phyloP scores from a whole-genome alignment of 441 rosid genomes.

The Euphorbia corollata region DNA sequence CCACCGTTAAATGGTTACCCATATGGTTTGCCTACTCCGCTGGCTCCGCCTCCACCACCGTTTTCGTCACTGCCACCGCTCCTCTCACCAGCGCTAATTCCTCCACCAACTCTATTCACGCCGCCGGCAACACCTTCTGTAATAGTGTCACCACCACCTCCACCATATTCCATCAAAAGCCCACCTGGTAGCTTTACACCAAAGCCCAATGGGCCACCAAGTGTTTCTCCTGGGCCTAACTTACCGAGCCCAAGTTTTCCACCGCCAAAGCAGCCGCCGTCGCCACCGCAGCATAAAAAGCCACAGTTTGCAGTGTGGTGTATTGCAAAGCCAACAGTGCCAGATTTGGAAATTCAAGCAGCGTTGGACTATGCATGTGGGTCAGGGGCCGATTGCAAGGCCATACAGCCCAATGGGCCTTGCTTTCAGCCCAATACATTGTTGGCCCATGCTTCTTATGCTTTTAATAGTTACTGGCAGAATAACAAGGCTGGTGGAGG shows the following conservation, averaged over 20 bases:
- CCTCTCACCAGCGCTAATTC: conserved; percentile 20
- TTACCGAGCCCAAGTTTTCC: conserved; percentile 14
- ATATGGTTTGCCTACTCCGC: conserved; percentile 23
- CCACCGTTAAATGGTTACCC: conserved; percentile 12
- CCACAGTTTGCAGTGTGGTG: conserved; percentile 60
- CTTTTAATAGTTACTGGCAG: conserved; percentile 83
- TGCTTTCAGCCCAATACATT: conserved; percentile 62
- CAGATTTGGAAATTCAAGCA: conserved; percentile 56
- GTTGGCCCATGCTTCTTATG: conserved; percentile 85
- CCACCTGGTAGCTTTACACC: not conserved
- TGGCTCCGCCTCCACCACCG: not conserved
- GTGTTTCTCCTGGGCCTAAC: conserved; percentile 6
- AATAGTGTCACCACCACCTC: conserved; percentile 15
- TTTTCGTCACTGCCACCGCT: conserved; percentile 31
- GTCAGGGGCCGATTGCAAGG: conserved; percentile 62
- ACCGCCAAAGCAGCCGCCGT: conserved; percentile 42
- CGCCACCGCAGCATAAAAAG: conserved; percentile 33
- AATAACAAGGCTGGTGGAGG: conserved; percentile 52
- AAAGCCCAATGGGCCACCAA: conserved; percentile 10
- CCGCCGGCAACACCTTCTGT: conserved; percentile 15
- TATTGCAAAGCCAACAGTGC: conserved; percentile 70
- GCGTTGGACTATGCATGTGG: conserved; percentile 83
- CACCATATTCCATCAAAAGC: conserved; percentile 8
- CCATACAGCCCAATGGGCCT: conserved; percentile 49
- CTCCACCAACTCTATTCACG: not conserved